These are phyloP conservation scores for Arabidopsis arenosa DNA, from an alignment of 345 rosid species.

Conservation along the genomic window DNA sequence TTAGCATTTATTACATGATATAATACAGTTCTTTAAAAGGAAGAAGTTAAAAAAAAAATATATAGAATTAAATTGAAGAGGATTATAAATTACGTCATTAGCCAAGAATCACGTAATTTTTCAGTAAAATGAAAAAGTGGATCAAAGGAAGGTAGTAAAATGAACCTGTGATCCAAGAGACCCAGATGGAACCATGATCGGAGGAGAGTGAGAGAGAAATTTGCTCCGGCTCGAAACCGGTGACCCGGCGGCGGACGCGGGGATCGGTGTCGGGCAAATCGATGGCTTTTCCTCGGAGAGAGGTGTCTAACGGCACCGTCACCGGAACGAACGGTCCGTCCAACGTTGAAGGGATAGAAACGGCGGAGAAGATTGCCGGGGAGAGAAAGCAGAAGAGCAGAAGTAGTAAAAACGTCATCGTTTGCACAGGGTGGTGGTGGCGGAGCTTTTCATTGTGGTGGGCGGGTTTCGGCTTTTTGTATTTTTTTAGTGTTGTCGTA, in stretches of 20 bases:
- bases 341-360: constrained; percentile 56
- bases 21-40: not conserved
- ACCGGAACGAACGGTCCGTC: constrained; percentile 75
- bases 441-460: constrained; percentile 34
- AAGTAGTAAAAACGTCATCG: constrained; percentile 41
- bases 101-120: not conserved
- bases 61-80: not conserved
- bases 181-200: constrained; percentile 66
- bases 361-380: constrained; percentile 23
- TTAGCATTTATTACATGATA: constrained; percentile 30
- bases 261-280: constrained; percentile 73
- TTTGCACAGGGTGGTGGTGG: constrained; percentile 30
- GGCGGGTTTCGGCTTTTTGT: constrained; percentile 18
- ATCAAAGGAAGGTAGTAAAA: not conserved
- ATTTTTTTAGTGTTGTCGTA: not conserved
- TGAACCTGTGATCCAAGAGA: constrained; percentile 79
- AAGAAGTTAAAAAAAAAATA: not conserved
- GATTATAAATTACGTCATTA: constrained; percentile 8
- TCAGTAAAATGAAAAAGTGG: constrained; percentile 1
- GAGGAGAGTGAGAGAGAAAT: constrained; percentile 65
- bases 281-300: constrained; percentile 63
- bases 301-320: constrained; percentile 61
- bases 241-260: constrained; percentile 62
- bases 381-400: constrained; percentile 24
- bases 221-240: constrained; percentile 70